Base-by-base conservation (phyloP, 1,284 basidiomycete genomes). In the Sutorius eximius region DNA sequence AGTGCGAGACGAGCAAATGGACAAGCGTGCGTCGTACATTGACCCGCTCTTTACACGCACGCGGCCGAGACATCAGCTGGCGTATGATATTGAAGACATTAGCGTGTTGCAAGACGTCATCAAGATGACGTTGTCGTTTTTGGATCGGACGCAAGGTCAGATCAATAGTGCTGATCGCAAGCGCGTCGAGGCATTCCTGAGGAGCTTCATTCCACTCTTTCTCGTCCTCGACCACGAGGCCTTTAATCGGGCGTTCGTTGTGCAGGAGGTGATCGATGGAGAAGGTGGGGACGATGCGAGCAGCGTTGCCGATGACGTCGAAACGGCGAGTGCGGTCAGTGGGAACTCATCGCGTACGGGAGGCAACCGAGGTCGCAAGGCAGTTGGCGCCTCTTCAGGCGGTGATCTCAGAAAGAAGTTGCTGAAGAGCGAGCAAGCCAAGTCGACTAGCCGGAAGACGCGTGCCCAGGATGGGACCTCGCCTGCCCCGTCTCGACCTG, bases 71-170 rank as follows among this genome's bases (percentile, higher is more conserved):
- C 86, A 91, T 64, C 95, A 98, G 69, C 80, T 97, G 61, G 85
- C 88, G 60, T 95, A 89, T 64, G 77, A 82, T 44, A 73, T 98
- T 50, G 86, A 86, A 51, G 92, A 98, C 71, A 75, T 83, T 29
- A 77, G 78, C 13, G 89, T 95, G 15, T 71, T 98, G 54, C 89
- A 92, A 67, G 96, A 98, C 65, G 81, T 86, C 16, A 74, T 96
- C 68, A 96, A 96, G 78, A 81, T 98, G 59, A 83, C 89, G 34
- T 83, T 97, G 65, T 91, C 90, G n/a, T 93, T 93, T 72, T 77
- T 98, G 63, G 95, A 98, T 70, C 89, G 95, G 32, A 89, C 89
- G 43, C 87, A 86, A 61, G 84, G 82, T 16, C 86, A 89, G 68
- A 83, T 95, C 52, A 81, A 82, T 45, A 77, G 82, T 24, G 74